These are phyloP conservation scores for Thuidium tamariscinum DNA, from an alignment of 225 moss, liverwort and hornwort genomes.

Conservation along the genomic window DNA sequence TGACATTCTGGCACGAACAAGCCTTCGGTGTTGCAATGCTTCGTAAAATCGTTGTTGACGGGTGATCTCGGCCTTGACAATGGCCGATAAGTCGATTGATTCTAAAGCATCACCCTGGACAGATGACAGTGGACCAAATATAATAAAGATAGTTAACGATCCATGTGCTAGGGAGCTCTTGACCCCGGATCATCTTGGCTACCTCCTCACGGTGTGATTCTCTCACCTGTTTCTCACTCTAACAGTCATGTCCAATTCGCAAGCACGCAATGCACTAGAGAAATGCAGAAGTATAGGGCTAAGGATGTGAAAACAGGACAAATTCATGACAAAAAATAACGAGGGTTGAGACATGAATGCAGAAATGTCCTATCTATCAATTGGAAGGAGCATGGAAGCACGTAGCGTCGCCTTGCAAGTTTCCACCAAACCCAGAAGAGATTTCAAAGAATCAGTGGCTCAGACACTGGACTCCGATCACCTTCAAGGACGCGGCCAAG, in stretches of 20 bases:
- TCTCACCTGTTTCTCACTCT: neutral
- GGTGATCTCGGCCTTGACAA: neutral
- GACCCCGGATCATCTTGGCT: constrained; percentile 23
- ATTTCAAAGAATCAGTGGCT: constrained; percentile 41
- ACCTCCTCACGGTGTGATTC: constrained; percentile 13
- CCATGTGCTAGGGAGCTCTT: constrained; percentile 16
- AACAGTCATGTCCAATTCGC: neutral
- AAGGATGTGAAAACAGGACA: neutral
- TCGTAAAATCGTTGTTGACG: neutral
- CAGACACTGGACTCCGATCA: constrained; percentile 31
- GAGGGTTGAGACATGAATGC: neutral
- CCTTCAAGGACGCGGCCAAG: constrained; percentile 5
- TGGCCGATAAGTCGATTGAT: neutral
- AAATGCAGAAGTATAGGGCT: neutral
- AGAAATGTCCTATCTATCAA: constrained; percentile 45
- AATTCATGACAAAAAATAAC: neutral
- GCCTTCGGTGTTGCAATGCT: neutral
- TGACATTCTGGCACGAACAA: neutral
- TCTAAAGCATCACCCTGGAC: constrained; percentile 19
- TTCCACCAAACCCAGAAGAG: constrained; percentile 19
- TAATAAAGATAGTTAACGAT: constrained; percentile 22
- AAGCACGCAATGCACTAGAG: neutral
- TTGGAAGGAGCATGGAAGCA: constrained; percentile 39
- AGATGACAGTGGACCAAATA: constrained; percentile 28
- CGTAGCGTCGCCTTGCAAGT: constrained; percentile 16